Evolutionary conservation across 2,329 filamentous ascomycete species (phyloP).

Genomic region (Exophiala sp.): DNA sequence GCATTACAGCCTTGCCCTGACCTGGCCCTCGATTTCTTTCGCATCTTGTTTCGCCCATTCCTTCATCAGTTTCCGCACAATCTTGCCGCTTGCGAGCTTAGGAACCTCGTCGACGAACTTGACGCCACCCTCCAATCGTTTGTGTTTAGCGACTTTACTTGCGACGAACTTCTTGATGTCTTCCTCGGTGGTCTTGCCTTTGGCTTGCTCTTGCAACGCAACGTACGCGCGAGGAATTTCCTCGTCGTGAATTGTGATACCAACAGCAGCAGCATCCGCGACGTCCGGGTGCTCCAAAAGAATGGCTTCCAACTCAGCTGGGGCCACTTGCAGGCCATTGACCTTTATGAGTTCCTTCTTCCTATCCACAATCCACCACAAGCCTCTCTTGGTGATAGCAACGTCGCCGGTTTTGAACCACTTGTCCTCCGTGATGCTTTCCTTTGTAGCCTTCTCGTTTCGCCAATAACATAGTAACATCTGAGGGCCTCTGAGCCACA

Average conservation of each 20-base stretch:
- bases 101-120: conserved; percentile 56
- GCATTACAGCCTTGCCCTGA: conserved; percentile 59
- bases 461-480: conserved; percentile 39
- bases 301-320: conserved; percentile 46
- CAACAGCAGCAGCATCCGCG: conserved; percentile 46
- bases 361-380: conserved; percentile 79
- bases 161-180: conserved; percentile 39
- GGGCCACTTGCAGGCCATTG: conserved; percentile 55
- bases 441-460: conserved; percentile 34
- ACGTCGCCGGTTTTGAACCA: conserved; percentile 88
- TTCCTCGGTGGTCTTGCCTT: conserved; percentile 45
- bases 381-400: conserved; percentile 68
- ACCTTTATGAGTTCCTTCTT: conserved; percentile 58
- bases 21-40: conserved; percentile 59
- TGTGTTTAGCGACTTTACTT: conserved; percentile 50
- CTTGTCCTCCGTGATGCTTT: conserved; percentile 59
- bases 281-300: conserved; percentile 44
- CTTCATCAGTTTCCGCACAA: conserved; percentile 54
- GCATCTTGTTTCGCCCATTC: conserved; percentile 51
- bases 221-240: conserved; percentile 41
- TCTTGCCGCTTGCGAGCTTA: conserved; percentile 57
- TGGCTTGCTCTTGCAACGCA: conserved; percentile 49
- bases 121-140: conserved; percentile 51
- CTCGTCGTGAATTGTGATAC: conserved; percentile 38
- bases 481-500: conserved; percentile 41